Conservation (phyloP, 1,284 basidiomycete genomes). For the Trichosporon coremiiforme region DNA sequence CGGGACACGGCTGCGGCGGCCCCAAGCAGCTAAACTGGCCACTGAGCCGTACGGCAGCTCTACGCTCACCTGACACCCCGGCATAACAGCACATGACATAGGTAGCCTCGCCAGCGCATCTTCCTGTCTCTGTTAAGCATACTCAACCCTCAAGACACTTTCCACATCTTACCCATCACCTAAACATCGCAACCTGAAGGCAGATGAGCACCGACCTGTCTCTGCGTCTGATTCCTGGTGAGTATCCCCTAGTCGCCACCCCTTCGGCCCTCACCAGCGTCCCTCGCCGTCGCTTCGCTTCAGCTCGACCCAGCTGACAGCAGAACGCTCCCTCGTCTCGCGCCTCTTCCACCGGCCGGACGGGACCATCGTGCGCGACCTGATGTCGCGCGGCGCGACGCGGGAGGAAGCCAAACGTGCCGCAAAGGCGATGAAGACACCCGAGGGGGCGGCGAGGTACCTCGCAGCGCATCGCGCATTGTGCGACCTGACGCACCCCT, state of each 20-base stretch:
- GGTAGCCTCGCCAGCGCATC: too few species aligned
- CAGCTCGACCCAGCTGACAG: not conserved
- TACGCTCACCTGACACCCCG: not conserved
- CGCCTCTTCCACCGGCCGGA: conserved; percentile 6
- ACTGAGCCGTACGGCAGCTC: too few species aligned
- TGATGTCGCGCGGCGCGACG: not conserved
- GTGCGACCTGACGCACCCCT: conserved; percentile 1
- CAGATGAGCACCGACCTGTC: not conserved
- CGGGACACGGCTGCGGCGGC: too few species aligned
- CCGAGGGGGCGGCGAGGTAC: not conserved
- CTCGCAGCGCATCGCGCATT: not conserved
- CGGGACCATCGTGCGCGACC: not conserved
- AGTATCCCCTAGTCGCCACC: not conserved
- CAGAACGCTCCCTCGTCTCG: conserved; percentile 9
- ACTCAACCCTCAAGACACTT: too few species aligned
- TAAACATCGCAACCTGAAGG: too few species aligned
- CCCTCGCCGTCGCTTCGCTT: too few species aligned
- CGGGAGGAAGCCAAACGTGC: not conserved
- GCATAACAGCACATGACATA: too few species aligned
- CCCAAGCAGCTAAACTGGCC: too few species aligned
- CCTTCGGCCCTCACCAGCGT: too few species aligned
- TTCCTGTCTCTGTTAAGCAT: too few species aligned
- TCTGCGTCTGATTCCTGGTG: not conserved
- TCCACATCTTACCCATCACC: not conserved
- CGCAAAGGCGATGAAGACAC: conserved; percentile 1